Evolutionary conservation across 2,329 filamentous ascomycete species (phyloP), one percentile per base, ranked within the genome.

Genomic region (Scedosporium aurantiacum): DNA sequence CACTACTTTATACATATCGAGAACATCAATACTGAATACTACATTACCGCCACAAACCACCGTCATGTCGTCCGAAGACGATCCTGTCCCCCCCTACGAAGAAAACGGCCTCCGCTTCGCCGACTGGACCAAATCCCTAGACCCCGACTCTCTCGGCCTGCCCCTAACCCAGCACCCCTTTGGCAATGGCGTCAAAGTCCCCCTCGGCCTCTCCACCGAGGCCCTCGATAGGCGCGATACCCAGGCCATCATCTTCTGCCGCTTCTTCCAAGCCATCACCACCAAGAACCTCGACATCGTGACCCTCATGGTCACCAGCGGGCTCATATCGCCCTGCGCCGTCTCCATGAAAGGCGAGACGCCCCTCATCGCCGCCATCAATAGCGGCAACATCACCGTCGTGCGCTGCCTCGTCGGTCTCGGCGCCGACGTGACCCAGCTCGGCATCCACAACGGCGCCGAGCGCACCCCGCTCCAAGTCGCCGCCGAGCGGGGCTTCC

Each of bases 391-490:
- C 40, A 64, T 67, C 0, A 63, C 66, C 57, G 73, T 72, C 68
- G 69, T 75, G 0, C 72, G 74, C 37, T 59, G 62, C 3, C 70
- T 77, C 5, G 61, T 74, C 4, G 47, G 52, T 0, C 70, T 75
- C 5, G 75, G 75, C 23, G 74, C 75, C 2, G 66, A 64, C 1
- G 68, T 74, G 37, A 65, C 76, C 63, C 5, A 7, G 28, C 45
- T 5, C 32, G 45, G 40, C 21, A 41, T 21, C 5, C 68, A 65
- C 72, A 69, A 50, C 69, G 70, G 16, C 66, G 25, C 28, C 16
- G 32, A 61, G 41, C 72, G 78, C n/a, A 79, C 77, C 0, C 72
- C 78, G 2, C 67, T 81, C 6, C 75, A 77, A 71, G 66, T 74
- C 0, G 78, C 78, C 2, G 76, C 78, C 1, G 67, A 69, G 25